phyloP scores from a whole-genome alignment of 163 green algal species.

The Prototheca cutis region DNA sequence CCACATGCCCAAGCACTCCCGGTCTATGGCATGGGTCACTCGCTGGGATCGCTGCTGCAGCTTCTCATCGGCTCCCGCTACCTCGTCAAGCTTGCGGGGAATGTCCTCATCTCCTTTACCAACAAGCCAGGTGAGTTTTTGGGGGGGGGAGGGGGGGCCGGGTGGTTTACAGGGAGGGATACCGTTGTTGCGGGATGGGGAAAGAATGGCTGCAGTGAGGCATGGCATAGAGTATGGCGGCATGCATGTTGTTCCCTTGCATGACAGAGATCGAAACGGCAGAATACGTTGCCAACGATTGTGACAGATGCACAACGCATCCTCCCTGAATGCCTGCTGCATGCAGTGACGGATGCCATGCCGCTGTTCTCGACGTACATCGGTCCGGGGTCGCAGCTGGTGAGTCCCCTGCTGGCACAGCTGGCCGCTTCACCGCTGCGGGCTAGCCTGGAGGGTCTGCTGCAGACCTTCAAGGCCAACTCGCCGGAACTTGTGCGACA shows the following conservation, averaged over 20 bases:
- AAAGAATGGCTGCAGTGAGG: too few relatives aligned
- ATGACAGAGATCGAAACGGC: too few relatives aligned
- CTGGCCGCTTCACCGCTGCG: slow-evolving; percentile 23
- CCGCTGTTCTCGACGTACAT: slow-evolving; percentile 55
- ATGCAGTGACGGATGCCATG: slow-evolving; percentile 23
- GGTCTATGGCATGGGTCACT: slow-evolving; percentile 63
- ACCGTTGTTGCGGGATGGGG: too few relatives aligned
- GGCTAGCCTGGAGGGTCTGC: slow-evolving; percentile 14
- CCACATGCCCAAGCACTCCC: slow-evolving; percentile 10
- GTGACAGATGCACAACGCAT: too few relatives aligned
- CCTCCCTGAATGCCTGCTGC: not conserved
- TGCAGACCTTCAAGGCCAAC: slow-evolving; percentile 3
- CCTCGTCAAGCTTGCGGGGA: slow-evolving; percentile 18
- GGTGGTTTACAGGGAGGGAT: too few relatives aligned
- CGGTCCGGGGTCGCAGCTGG: slow-evolving; percentile 26
- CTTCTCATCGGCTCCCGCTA: slow-evolving; percentile 47
- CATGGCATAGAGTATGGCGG: too few relatives aligned
- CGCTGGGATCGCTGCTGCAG: slow-evolving; percentile 69
- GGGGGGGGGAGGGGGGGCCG: too few relatives aligned
- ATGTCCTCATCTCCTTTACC: slow-evolving; percentile 67
- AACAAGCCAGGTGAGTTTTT: slow-evolving; percentile 55
- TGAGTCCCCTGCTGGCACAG: slow-evolving; percentile 23
- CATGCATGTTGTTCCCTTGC: too few relatives aligned
- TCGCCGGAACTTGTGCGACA: slow-evolving; percentile 15
- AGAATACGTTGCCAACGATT: too few relatives aligned